These are phyloP conservation scores for Penicillium chermesinum DNA, from an alignment of 495 filamentous ascomycete species.

Conservation along the genomic window DNA sequence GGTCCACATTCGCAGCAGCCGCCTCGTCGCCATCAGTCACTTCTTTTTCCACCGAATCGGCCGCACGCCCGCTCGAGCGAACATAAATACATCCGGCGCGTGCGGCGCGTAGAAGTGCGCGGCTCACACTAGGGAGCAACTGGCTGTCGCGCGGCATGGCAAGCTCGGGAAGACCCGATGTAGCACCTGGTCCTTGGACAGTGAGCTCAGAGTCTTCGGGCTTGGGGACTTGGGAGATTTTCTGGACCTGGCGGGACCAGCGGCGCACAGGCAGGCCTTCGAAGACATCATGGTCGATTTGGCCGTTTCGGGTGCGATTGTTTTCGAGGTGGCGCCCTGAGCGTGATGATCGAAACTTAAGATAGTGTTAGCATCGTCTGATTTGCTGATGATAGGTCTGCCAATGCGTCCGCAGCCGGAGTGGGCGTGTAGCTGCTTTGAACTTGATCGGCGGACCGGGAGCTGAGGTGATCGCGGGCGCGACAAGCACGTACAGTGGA, in stretches of 20 bases:
- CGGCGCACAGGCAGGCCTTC: constrained; percentile 91
- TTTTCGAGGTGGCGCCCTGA: constrained; percentile 43
- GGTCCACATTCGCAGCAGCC: constrained; percentile 31
- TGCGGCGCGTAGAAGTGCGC: constrained; percentile 79
- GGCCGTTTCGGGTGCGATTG: constrained; percentile 68
- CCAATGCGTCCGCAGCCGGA: background rate
- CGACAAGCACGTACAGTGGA: constrained; percentile 37
- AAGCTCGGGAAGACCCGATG: constrained; percentile 46
- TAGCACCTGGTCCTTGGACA: constrained; percentile 55
- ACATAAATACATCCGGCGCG: constrained; percentile 68
- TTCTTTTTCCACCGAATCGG: constrained; percentile 49
- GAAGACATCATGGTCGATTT: constrained; percentile 90
- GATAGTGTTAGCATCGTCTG: constrained; percentile 3
- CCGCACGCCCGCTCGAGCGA: constrained; percentile 35
- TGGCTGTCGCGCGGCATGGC: constrained; percentile 85
- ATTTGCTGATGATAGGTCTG: background rate
- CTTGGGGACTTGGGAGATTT: constrained; percentile 59
- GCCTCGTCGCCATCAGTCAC: constrained; percentile 40
- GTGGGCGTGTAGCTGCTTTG: background rate
- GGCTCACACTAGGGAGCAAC: constrained; percentile 69
- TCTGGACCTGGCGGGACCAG: constrained; percentile 73
- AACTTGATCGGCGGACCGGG: background rate
- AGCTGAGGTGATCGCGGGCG: constrained; percentile 8
- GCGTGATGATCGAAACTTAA: constrained; percentile 43
- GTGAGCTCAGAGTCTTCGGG: constrained; percentile 43